These are phyloP conservation scores for Moringa oleifera DNA, from an alignment of 345 rosid species.

Conservation along the genomic window DNA sequence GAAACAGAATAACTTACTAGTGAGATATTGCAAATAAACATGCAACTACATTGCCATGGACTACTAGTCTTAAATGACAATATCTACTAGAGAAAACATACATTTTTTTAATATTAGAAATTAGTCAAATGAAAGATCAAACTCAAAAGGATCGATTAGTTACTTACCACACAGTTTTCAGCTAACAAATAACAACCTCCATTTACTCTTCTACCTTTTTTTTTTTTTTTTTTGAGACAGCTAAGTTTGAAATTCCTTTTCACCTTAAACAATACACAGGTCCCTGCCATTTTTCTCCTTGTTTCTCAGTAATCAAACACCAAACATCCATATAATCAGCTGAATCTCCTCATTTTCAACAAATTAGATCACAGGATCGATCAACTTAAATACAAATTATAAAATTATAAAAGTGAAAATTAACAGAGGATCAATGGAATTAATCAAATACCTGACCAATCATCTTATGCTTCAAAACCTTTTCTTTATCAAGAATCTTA, in stretches of 20 bases:
- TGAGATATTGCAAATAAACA: no score
- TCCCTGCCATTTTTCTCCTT: not conserved
- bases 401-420: not conserved
- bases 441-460: slow-evolving; percentile 66
- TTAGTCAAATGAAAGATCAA: not conserved
- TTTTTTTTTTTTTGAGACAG: not conserved
- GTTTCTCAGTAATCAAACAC: not conserved
- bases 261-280: not conserved
- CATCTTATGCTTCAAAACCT: slow-evolving; percentile 83
- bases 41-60: no score
- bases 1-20: no score
- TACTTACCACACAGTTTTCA: not conserved
- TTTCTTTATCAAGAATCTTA: slow-evolving; percentile 92
- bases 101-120: not conserved
- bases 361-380: not conserved
- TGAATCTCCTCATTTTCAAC: not conserved
- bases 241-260: not conserved
- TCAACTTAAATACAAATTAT: not conserved
- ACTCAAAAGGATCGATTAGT: not conserved
- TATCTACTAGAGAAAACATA: no score
- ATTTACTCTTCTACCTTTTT: not conserved
- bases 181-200: not conserved
- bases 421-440: not conserved
- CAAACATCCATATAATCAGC: not conserved
- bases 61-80: no score